phyloP scores from a whole-genome alignment of 2,329 filamentous ascomycete species.

The Alternaria dauci region DNA sequence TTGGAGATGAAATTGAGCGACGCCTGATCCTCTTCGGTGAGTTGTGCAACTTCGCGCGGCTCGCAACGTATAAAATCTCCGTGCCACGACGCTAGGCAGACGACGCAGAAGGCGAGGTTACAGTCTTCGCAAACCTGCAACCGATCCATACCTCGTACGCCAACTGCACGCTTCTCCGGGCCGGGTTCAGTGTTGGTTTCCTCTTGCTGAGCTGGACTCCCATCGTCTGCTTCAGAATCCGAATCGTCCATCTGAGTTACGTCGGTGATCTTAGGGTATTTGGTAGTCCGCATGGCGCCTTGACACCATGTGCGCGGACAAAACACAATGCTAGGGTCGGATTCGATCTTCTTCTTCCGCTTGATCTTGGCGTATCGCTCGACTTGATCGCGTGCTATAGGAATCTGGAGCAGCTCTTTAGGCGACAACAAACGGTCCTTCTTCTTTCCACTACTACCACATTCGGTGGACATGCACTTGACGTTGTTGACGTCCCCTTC shows the following conservation, averaged over 20 bases:
- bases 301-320: conserved; percentile 94
- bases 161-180: conserved; percentile 35
- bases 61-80: conserved; percentile 81
- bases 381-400: conserved; percentile 69
- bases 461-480: conserved; percentile 80
- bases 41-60: conserved; percentile 71
- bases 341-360: conserved; percentile 90
- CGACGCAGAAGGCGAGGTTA: conserved; percentile 78
- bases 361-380: conserved; percentile 89
- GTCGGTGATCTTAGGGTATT: conserved; percentile 58
- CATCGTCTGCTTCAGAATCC: conserved; percentile 49
- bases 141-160: conserved; percentile 67
- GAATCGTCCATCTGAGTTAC: conserved; percentile 52
- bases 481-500: conserved; percentile 84
- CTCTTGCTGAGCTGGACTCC: conserved; percentile 4
- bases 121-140: conserved; percentile 83
- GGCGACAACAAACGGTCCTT: conserved; percentile 76
- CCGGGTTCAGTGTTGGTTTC: conserved; percentile 17
- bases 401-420: conserved; percentile 73
- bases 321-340: conserved; percentile 90
- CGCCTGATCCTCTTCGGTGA: conserved; percentile 85
- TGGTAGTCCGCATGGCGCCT: conserved; percentile 74
- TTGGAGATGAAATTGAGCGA: conserved; percentile 82
- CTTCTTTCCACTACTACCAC: conserved; percentile 51
- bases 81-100: conserved; percentile 87